These are phyloP conservation scores for Draba incana DNA, from an alignment of 345 rosid genomes.

Conservation along the genomic window DNA sequence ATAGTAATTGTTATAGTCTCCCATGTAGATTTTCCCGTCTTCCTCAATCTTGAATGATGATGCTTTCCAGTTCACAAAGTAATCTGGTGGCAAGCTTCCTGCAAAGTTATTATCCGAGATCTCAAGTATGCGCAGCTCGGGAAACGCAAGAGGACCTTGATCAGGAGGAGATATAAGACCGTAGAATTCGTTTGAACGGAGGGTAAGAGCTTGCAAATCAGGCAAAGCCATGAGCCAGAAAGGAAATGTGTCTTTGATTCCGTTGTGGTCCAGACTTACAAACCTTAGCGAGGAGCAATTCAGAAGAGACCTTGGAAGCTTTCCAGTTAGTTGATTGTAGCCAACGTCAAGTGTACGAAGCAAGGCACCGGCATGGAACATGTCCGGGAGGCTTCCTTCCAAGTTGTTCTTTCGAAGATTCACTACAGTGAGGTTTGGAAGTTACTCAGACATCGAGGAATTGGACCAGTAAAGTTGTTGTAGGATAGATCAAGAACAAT, in stretches of 20 bases:
- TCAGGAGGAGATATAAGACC: slow-evolving; percentile 25
- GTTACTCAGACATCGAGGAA: no score
- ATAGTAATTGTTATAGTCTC: no score
- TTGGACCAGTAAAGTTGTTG: neutral
- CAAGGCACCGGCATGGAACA: no score
- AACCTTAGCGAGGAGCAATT: slow-evolving; percentile 14
- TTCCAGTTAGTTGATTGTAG: no score
- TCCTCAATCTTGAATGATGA: neutral
- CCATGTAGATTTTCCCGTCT: slow-evolving; percentile 10
- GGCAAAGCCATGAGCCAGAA: slow-evolving; percentile 30
- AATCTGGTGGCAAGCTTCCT: slow-evolving; percentile 24
- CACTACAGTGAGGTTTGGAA: no score
- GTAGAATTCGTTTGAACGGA: slow-evolving; percentile 27
- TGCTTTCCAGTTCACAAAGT: slow-evolving; percentile 22
- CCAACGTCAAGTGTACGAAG: no score
- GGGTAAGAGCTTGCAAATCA: slow-evolving; percentile 18
- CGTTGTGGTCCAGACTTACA: slow-evolving; percentile 22
- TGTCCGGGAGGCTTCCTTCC: no score
- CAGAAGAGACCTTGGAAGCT: slow-evolving; percentile 26
- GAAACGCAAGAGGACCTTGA: slow-evolving; percentile 27
- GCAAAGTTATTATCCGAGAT: slow-evolving; percentile 22
- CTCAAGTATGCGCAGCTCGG: slow-evolving; percentile 29
- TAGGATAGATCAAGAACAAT: slow-evolving; percentile 28
- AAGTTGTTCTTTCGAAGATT: no score
- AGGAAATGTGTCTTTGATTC: slow-evolving; percentile 26